A percentile compares a stretch with the other conserved stretches of the same genome.
Conservation (phyloP, 208 protist genomes). For the Strigomonas culicis region DNA sequence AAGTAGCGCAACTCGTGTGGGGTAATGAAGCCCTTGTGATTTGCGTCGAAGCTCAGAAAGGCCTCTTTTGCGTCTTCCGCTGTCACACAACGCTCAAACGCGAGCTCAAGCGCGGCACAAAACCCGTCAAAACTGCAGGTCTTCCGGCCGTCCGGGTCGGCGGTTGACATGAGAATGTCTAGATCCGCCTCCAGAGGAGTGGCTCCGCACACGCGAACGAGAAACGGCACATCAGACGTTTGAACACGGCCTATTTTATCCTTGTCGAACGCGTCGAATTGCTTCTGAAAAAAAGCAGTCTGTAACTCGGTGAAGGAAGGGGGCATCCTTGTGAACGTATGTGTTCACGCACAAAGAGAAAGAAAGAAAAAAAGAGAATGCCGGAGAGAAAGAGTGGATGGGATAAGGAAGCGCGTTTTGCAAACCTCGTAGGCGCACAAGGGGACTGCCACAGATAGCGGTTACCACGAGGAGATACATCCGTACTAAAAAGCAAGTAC, state of each 20-base stretch:
- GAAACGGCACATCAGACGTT: conserved; percentile 40
- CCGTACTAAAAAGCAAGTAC: neutral
- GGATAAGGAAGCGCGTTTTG: too few species aligned
- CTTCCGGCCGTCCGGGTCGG: conserved; percentile 60
- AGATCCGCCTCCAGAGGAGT: conserved; percentile 61
- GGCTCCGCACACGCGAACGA: conserved; percentile 73
- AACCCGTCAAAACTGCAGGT: conserved; percentile 77
- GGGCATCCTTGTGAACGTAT: conserved; percentile 20
- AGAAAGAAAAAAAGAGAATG: conserved; percentile 6
- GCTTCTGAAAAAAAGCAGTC: conserved; percentile 50
- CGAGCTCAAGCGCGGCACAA: conserved; percentile 58
- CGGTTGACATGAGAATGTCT: conserved; percentile 41
- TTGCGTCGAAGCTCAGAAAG: conserved; percentile 93
- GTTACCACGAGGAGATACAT: too few species aligned
- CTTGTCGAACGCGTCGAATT: conserved; percentile 73
- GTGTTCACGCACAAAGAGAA: conserved; percentile 5
- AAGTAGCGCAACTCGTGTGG: conserved; percentile 92
- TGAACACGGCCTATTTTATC: conserved; percentile 77
- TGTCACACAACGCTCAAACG: conserved; percentile 46
- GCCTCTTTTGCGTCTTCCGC: conserved; percentile 86
- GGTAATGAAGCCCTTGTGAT: conserved; percentile 89
- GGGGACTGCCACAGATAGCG: too few species aligned
- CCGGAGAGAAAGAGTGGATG: too few species aligned
- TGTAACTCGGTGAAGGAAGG: conserved; percentile 41
- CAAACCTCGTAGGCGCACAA: too few species aligned